Conservation (phyloP, 352 stramenopile genomes). For the Pythium biforme region DNA sequence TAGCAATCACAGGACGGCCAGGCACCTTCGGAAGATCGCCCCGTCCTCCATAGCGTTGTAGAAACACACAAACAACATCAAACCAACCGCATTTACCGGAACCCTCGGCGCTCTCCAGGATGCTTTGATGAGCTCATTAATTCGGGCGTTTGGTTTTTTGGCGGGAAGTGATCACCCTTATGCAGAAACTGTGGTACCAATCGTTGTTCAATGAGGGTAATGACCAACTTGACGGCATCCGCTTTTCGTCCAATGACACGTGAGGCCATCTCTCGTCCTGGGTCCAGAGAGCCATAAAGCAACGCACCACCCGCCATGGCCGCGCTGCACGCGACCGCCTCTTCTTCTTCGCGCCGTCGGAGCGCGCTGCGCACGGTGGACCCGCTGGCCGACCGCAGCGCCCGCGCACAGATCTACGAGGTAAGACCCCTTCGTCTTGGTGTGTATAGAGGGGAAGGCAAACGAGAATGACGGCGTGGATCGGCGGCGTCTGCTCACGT, state of each 20-base stretch:
- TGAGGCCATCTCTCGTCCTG: background rate
- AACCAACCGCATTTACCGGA: background rate
- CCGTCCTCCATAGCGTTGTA: background rate
- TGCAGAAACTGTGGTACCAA: background rate
- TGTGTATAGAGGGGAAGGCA: too few relatives aligned
- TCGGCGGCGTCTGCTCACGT: background rate
- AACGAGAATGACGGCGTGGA: background rate
- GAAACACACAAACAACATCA: background rate
- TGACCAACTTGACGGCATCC: background rate
- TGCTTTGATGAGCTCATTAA: too few relatives aligned
- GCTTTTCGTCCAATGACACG: slow-evolving; percentile 2
- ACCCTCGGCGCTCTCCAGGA: too few relatives aligned
- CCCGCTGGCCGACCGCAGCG: slow-evolving; percentile 20
- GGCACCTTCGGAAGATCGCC: background rate
- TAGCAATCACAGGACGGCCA: background rate
- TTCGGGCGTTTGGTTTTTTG: background rate
- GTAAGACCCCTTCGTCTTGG: too few relatives aligned
- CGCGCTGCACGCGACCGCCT: too few relatives aligned
- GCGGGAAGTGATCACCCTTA: background rate
- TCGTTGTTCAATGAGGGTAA: slow-evolving; percentile 1
- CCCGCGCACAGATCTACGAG: slow-evolving; percentile 24
- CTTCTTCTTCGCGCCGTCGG: slow-evolving; percentile 17
- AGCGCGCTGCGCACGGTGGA: slow-evolving; percentile 31
- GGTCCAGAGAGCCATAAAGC: too few relatives aligned
- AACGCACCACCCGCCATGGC: too few relatives aligned